A percentile compares a stretch with the other conserved stretches of the same genome.
Conservation (phyloP, 2,329 filamentous ascomycete species). For the Ophiognomonia clavigignenti-juglandacearum region DNA sequence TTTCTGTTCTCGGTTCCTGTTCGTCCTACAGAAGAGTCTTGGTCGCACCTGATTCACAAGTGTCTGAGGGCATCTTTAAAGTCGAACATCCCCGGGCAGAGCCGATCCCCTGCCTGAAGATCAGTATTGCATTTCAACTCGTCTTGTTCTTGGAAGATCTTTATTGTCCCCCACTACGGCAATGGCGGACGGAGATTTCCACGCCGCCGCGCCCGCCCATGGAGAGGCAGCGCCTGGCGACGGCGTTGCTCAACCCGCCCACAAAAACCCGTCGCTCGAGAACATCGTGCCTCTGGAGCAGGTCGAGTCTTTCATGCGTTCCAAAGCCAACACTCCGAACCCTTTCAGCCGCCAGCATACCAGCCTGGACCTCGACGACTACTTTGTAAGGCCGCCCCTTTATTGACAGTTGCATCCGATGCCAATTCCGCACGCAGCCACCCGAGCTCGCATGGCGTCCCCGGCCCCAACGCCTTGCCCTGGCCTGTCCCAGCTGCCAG, state of each 20-base stretch:
- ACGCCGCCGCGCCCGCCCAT: neutral
- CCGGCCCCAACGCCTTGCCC: neutral
- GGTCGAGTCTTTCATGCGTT: constrained; percentile 23
- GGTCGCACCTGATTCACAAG: neutral
- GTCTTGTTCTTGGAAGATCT: neutral
- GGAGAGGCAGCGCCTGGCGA: constrained; percentile 1
- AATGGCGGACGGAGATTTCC: constrained; percentile 16
- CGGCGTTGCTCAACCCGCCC: neutral
- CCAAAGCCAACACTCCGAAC: constrained; percentile 23
- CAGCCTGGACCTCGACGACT: constrained; percentile 37
- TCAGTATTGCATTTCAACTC: neutral
- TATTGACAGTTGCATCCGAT: neutral
- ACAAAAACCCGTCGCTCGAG: constrained; percentile 8
- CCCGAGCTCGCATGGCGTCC: neutral
- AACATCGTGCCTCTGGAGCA: constrained; percentile 15
- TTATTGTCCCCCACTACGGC: neutral
- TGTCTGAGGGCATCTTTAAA: neutral
- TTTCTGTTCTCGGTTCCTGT: neutral
- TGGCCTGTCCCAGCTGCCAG: no score
- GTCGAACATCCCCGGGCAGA: neutral
- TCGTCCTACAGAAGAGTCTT: constrained; percentile 1
- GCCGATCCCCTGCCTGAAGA: neutral
- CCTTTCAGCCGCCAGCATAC: constrained; percentile 27
- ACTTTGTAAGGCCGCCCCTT: constrained; percentile 32
- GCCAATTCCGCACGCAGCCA: neutral